Evolutionary conservation across 305 asterid genomes (phyloP), one percentile per base, ranked within the genome.

Genomic region (Fraxinus albicans): DNA sequence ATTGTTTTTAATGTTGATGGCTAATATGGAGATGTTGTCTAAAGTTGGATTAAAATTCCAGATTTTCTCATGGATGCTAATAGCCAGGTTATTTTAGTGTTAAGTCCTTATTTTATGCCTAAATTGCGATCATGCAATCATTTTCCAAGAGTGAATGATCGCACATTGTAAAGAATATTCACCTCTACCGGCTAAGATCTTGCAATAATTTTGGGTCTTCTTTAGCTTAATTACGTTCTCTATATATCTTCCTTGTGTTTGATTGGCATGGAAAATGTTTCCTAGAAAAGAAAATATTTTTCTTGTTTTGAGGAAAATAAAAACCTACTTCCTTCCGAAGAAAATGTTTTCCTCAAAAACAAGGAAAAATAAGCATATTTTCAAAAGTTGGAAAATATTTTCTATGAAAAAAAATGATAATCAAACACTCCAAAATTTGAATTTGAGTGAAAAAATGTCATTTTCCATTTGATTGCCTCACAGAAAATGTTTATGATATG

Each of bases 51-150:
- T 27, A 25, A 78, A 77, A 73, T 80, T 53, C 76, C 67, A 42
- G 40, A n/a, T 42, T 73, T 81, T 79, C 75, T 73, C 33, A 33
- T 40, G 82, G 73, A 78, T 79, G 86, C 35, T 76, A 38, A 75
- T 78, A 84, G 78, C 36, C 38, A 84, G 31, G 42, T 70, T 70
- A 47, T 60, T 53, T 6, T 31, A 69, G 70, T 75, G 70, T 36
- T 36, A 44, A 79, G 69, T 83, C 82, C 76, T 58, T 79, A 53
- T 76, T 19, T 50, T 70, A 80, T 33, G 80, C 53, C 55, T 13
- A 1, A 34, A 34, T 34, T 23, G 35, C 36, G 63, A 25, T 10
- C 70, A 44, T 29, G 27, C 33, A 29, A 44, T 13, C 44, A 33
- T 72, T 31, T 72, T 33, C 25, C 25, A 72, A 33, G n/a, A 72